Evolutionary conservation across 2,329 filamentous ascomycete genomes (phyloP), one percentile per base, ranked within the genome.

Genomic region (Aspergillus fischeri): DNA sequence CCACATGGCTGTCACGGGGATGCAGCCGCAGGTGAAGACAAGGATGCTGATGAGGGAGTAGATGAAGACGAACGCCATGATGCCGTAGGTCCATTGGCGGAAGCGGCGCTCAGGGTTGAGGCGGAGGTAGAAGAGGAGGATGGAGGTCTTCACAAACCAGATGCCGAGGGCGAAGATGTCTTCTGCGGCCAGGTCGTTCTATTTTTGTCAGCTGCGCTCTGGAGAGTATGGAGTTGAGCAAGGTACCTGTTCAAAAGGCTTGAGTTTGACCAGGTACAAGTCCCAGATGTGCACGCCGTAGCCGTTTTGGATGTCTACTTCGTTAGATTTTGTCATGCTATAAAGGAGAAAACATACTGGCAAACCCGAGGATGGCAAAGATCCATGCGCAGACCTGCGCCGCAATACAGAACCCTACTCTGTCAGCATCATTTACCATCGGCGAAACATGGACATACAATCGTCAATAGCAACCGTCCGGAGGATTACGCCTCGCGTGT

Each of bases 121-220:
- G 11, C 61, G 60, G 8, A 63, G 55, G 28, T 63, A 63, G 50
- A 63, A 63, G 3, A 63, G 55, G 21, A 63, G 55, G 38, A 63
- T 63, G 17, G 61, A 58, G 4, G 58, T 63, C 41, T 63, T 63
- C 50, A 63, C 60, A 28, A 63, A 56, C 59, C 59, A 61, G 49
- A 61, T 52, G 3, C 59, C 59, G 24, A 61, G 53, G 0, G 55
- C 59, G 49, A 52, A 63, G 25, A 61, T 21, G 35, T 55, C 59
- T 35, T 61, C 57, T 35, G 52, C 60, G 7, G 56, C 60, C 8
- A 61, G 54, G 21, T 61, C 59, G 29, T 59, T 53, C 59, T 61
- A 29, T 10, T 38, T 2, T 4, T 1, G 28, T 38, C 32, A 3
- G 45, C 9, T 14, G 41, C 3, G 2, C 7, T 6, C 1, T 5